Evolutionary conservation across 495 filamentous ascomycete genomes (phyloP).

Genomic region (Oleoguttula mirabilis): DNA sequence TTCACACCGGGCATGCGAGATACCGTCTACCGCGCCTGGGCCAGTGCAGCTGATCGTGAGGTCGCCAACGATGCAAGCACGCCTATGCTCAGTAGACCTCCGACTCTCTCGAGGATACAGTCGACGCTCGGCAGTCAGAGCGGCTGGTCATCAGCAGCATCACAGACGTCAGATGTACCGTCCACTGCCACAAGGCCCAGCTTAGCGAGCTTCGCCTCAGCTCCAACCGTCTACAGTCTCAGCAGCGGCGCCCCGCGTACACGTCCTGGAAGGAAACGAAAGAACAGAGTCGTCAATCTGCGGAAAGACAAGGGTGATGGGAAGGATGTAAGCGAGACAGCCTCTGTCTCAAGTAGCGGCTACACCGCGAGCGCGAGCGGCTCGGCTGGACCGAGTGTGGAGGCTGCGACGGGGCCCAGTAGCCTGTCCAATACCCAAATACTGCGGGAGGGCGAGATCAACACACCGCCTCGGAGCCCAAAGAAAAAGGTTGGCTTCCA

Average conservation of each 20-base stretch:
- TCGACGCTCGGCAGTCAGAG: slow-evolving; percentile 23
- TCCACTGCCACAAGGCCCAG: slow-evolving; percentile 33
- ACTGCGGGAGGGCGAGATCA: slow-evolving; percentile 41
- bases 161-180: slow-evolving; percentile 34
- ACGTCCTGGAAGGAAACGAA: slow-evolving; percentile 61
- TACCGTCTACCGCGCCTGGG: slow-evolving; percentile 84
- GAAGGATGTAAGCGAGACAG: slow-evolving; percentile 19
- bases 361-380: slow-evolving; percentile 30
- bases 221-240: slow-evolving; percentile 46
- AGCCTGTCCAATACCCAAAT: slow-evolving; percentile 35
- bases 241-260: slow-evolving; percentile 52
- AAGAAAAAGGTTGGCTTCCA: slow-evolving; percentile 29
- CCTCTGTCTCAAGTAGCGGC: slow-evolving; percentile 21
- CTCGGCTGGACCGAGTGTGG: slow-evolving; percentile 41
- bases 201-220: slow-evolving; percentile 23
- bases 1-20: slow-evolving; percentile 75
- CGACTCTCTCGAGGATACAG: slow-evolving; percentile 28
- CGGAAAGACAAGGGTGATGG: slow-evolving; percentile 42
- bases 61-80: slow-evolving; percentile 36
- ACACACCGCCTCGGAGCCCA: slow-evolving; percentile 35
- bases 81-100: slow-evolving; percentile 17
- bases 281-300: slow-evolving; percentile 87
- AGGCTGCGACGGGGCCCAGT: slow-evolving; percentile 31
- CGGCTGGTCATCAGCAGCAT: slow-evolving; percentile 19
- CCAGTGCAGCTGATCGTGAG: slow-evolving; percentile 59